Evolutionary conservation across 2,329 filamentous ascomycete genomes (phyloP), one percentile per base, ranked within the genome.

Genomic region (Paecilomyces niveus): DNA sequence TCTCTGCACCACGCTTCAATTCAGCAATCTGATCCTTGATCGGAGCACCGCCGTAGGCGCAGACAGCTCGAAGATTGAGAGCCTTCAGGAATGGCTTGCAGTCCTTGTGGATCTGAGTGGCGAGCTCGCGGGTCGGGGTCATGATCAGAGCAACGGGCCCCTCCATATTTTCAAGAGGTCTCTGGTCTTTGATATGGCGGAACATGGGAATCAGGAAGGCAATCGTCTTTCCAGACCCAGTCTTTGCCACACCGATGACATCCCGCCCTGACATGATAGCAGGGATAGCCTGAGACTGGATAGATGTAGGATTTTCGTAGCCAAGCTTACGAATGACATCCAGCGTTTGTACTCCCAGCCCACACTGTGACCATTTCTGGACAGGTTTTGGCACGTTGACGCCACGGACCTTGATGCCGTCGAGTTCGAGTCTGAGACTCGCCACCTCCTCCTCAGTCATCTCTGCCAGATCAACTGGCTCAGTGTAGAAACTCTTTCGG

Each of bases 1-100:
- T 92, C 71, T 97, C 92, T 9, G 92, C 91, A 53, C 94, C 94
- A 60, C 92, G 89, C 78, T 97, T 97, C 63, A 99, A 80, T 71
- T 97, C 92, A 1, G 92, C 92, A 71, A 99, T 99, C 72, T 99
- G 92, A 64, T 99, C 94, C 69, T 95, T 94, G 72, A 99, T 97
- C 0, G 94, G 92, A 21, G 92, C 90, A 63, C 94, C 94, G 22
- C 94, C 94, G 72, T 97, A 97, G 1, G 92, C 92, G 74, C 92
- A 96, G 24, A 96, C 92, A 54, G 90, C 88, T 60, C 91, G 87
- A 57, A 99, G 83, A 59, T 88, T 86, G 71, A 96, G 85, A 24
- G 89, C 89, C 67, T 93, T 96, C 62, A 96, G 76, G 73, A 97
- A 99, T 1, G 94, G 92, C 72, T 93, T 96, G 76, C 93, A 93